phyloP scores from a whole-genome alignment of 768 basidiomycete species.

The Steccherinum ochraceum region DNA sequence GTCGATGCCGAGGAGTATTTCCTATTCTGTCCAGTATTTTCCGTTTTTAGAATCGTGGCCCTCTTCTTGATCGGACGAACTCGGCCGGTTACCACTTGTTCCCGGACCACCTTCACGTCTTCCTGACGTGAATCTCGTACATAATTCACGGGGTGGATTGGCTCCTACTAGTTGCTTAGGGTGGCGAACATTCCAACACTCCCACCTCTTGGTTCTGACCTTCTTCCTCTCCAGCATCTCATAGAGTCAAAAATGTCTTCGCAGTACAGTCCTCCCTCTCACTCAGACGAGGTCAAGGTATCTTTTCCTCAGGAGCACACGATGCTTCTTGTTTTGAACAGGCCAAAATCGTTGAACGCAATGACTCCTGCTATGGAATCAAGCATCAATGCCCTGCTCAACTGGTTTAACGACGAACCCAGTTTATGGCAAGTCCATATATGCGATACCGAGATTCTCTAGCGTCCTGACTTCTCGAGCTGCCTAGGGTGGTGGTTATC shows the following conservation, averaged over 20 bases:
- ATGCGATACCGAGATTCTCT: not conserved
- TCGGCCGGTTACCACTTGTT: no score
- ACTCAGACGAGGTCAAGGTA: conserved; percentile 32
- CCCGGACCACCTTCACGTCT: no score
- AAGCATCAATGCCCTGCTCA: conserved; percentile 46
- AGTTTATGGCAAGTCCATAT: conserved; percentile 67
- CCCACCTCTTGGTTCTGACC: no score
- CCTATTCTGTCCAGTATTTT: no score
- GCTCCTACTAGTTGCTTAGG: no score
- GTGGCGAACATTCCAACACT: no score
- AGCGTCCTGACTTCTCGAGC: conserved; percentile 13
- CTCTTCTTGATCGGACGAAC: no score
- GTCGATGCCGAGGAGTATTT: no score
- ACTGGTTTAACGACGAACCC: conserved; percentile 73
- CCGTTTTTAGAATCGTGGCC: no score
- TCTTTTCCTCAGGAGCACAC: conserved; percentile 45
- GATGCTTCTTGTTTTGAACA: conserved; percentile 54
- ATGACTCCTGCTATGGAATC: conserved; percentile 53
- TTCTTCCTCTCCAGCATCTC: no score
- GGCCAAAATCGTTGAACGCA: conserved; percentile 68
- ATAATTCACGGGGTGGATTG: no score
- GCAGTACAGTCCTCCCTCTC: conserved; percentile 20
- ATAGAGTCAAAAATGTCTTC: not conserved
- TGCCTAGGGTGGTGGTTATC: conserved; percentile 60
- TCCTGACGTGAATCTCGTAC: no score